Percentiles rank a stretch among this genome's conserved stretches.
phyloP scores from a whole-genome alignment of 768 basidiomycete species.

The Thelephora ganbajun region DNA sequence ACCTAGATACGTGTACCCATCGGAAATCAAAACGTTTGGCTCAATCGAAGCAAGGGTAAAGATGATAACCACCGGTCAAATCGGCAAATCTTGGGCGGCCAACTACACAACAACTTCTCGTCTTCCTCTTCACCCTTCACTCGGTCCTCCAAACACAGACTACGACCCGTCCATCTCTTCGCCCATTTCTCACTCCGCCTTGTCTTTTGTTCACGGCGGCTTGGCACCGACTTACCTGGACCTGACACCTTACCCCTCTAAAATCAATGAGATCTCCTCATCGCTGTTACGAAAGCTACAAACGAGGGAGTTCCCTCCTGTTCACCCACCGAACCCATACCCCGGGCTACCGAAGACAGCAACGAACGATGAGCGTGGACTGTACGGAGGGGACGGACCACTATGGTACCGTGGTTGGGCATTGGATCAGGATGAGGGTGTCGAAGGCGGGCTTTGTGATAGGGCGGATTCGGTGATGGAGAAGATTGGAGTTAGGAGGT shows the following conservation, averaged over 20 bases:
- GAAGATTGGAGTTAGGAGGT: constrained; percentile 68
- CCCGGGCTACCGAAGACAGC: constrained; percentile 55
- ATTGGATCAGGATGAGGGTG: constrained; percentile 47
- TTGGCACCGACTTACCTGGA: constrained; percentile 63
- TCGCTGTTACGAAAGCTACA: constrained; percentile 64
- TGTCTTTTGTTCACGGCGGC: constrained; percentile 92
- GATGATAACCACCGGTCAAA: constrained; percentile 58
- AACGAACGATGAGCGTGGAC: constrained; percentile 47
- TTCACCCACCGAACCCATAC: constrained; percentile 71
- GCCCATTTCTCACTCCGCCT: constrained; percentile 58
- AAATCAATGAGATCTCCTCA: constrained; percentile 64
- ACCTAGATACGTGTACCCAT: constrained; percentile 67
- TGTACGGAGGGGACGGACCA: constrained; percentile 72
- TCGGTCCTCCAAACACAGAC: constrained; percentile 53
- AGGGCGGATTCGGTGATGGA: constrained; percentile 58
- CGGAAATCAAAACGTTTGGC: constrained; percentile 77
- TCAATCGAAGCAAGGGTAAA: constrained; percentile 55
- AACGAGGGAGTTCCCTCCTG: constrained; percentile 43
- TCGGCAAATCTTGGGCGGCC: constrained; percentile 70
- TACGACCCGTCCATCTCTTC: constrained; percentile 27
- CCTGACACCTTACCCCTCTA: constrained; percentile 69
- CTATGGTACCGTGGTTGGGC: constrained; percentile 97
- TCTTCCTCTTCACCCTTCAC: constrained; percentile 61
- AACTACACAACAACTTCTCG: constrained; percentile 79
- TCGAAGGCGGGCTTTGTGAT: constrained; percentile 28